These are phyloP conservation scores for Coemansia sp. DNA, from an alignment of 371 early-diverging fungal genomes.

Conservation along the genomic window DNA sequence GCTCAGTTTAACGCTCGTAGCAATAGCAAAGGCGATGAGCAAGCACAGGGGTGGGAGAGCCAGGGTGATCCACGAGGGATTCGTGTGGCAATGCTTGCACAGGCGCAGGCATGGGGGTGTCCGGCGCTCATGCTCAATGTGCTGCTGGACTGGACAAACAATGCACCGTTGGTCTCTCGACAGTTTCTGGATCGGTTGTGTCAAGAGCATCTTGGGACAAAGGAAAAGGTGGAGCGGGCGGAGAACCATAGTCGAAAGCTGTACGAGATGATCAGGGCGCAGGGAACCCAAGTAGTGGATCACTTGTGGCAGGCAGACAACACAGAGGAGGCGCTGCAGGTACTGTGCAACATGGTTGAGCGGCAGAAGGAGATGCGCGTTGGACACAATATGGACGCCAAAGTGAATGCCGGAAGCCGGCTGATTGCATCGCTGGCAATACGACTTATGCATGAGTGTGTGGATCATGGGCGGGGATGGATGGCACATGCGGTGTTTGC, in stretches of 20 bases:
- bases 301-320: constrained; percentile 17
- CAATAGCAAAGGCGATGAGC: not conserved
- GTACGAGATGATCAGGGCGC: too few species aligned
- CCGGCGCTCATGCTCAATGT: constrained; percentile 27
- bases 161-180: not conserved
- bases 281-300: not conserved
- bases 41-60: not conserved
- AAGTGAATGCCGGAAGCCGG: not conserved
- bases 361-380: too few species aligned
- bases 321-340: not conserved
- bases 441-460: constrained; percentile 19
- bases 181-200: constrained; percentile 4
- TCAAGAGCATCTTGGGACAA: not conserved
- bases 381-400: too few species aligned
- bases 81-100: constrained; percentile 11
- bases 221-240: not conserved
- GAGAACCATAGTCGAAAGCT: not conserved
- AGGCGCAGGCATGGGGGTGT: constrained; percentile 5
- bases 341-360: not conserved
- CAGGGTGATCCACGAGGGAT: constrained; percentile 1
- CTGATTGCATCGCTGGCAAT: constrained; percentile 10
- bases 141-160: constrained; percentile 13
- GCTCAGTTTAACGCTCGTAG: not conserved
- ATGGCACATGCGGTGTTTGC: constrained; percentile 9
- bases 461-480: not conserved